Conservation (phyloP, 495 filamentous ascomycete genomes). For the Chaetomium fimeti region DNA sequence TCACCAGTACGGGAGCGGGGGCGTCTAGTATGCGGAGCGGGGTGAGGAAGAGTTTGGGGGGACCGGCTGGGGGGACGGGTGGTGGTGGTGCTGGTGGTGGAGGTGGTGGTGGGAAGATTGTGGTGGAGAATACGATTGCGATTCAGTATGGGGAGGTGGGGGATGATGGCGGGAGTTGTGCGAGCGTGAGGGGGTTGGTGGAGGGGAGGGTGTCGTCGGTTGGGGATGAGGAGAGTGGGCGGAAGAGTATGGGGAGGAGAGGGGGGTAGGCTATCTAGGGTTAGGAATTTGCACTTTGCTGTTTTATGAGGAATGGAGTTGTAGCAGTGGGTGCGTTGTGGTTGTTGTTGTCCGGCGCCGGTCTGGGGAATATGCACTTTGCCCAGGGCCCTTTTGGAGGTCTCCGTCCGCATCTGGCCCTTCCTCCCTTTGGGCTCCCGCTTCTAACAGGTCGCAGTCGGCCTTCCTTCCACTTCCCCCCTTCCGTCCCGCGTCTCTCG, state of each 20-base stretch:
- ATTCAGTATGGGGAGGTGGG: constrained; percentile 4
- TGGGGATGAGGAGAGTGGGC: not conserved
- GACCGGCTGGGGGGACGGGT: not conserved
- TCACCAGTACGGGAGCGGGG: not conserved
- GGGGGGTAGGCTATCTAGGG: not conserved
- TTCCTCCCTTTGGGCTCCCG: too few species aligned
- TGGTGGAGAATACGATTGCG: constrained; percentile 2
- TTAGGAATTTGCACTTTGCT: not conserved
- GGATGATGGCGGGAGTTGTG: constrained; percentile 16
- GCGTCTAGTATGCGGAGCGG: not conserved
- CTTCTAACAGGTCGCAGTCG: too few species aligned
- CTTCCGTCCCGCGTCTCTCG: too few species aligned
- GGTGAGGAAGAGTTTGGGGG: not conserved
- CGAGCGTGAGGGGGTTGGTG: constrained; percentile 22
- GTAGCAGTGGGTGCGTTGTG: not conserved
- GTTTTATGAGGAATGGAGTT: not conserved
- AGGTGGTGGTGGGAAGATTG: not conserved
- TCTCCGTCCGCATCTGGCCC: too few species aligned
- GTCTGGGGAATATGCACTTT: not conserved
- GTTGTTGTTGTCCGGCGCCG: not conserved
- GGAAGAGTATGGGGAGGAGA: not conserved
- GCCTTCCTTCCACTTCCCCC: too few species aligned
- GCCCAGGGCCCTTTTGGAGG: too few species aligned
- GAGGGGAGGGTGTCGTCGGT: not conserved
- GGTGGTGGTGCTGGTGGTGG: not conserved